phyloP scores from a whole-genome alignment of 306 rosid genomes.

The Luffa aegyptiaca region DNA sequence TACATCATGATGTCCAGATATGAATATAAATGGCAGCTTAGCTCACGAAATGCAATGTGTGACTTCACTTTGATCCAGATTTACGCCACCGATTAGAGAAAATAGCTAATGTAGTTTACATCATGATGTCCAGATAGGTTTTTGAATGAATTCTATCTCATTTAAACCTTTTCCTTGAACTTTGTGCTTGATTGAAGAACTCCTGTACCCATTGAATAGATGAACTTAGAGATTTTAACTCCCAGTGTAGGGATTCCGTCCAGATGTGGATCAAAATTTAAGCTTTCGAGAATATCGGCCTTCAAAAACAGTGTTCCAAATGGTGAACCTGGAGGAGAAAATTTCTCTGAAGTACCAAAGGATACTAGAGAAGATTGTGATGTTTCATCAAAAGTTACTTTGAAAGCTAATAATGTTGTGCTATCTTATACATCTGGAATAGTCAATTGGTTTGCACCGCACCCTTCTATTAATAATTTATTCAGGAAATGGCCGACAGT shows the following conservation, averaged over 20 bases:
- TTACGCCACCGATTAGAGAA: neutral
- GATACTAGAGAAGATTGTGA: slow-evolving; percentile 47
- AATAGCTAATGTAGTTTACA: neutral
- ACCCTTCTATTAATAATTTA: slow-evolving; percentile 44
- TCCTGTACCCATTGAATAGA: neutral
- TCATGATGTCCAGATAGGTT: neutral
- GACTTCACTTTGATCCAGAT: neutral
- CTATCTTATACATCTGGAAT: slow-evolving; percentile 45
- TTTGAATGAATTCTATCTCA: neutral
- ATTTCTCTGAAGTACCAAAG: slow-evolving; percentile 41
- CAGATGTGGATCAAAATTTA: slow-evolving; percentile 37
- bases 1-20: neutral
- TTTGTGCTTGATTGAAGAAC: neutral
- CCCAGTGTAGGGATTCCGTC: slow-evolving; percentile 64
- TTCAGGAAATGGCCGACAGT: slow-evolving; percentile 53
- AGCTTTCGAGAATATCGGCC: slow-evolving; percentile 46
- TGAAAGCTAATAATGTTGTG: slow-evolving; percentile 37
- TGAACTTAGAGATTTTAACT: slow-evolving; percentile 21
- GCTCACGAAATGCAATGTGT: neutral
- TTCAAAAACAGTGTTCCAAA: slow-evolving; percentile 65
- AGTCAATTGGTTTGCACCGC: slow-evolving; percentile 29
- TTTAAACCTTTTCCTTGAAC: neutral
- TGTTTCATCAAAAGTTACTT: slow-evolving; percentile 31
- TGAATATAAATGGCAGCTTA: neutral
- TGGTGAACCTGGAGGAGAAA: slow-evolving; percentile 36